A percentile compares a stretch with the other conserved stretches of the same genome.
phyloP scores from a whole-genome alignment of 2,329 filamentous ascomycete species.

The Fusarium vanettenii region DNA sequence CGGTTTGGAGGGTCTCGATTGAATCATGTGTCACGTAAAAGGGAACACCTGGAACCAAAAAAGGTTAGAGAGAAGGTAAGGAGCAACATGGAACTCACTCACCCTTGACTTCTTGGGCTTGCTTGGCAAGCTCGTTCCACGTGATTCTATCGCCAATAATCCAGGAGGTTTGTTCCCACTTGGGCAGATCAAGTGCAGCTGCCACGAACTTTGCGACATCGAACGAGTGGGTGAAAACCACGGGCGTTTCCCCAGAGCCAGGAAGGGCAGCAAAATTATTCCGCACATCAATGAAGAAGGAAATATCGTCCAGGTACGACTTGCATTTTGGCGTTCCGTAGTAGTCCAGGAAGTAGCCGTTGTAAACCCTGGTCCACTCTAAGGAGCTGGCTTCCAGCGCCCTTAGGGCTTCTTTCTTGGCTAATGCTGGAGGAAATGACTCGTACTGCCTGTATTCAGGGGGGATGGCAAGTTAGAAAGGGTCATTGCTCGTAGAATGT shows the following conservation, averaged over 20 bases:
- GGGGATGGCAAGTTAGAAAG: background rate
- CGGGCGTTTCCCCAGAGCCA: background rate
- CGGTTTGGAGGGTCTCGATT: slow-evolving; percentile 48
- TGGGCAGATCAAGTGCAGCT: slow-evolving; percentile 52
- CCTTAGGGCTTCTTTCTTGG: background rate
- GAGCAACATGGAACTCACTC: slow-evolving; percentile 43
- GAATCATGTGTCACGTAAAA: slow-evolving; percentile 45
- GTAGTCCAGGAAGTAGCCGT: slow-evolving; percentile 10
- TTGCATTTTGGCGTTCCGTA: background rate
- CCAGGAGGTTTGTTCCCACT: slow-evolving; percentile 54
- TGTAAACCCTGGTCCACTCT: slow-evolving; percentile 4
- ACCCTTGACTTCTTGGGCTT: slow-evolving; percentile 50
- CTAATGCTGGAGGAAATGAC: background rate
- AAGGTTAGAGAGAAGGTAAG: background rate
- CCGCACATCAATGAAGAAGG: slow-evolving; percentile 50
- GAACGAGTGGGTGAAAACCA: slow-evolving; percentile 46
- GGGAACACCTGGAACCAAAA: background rate
- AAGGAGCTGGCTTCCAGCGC: background rate
- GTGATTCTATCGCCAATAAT: slow-evolving; percentile 55
- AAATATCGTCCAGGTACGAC: background rate
- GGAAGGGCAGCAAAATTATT: slow-evolving; percentile 42
- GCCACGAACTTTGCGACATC: slow-evolving; percentile 61
- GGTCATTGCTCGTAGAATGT: background rate
- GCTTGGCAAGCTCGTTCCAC: slow-evolving; percentile 55
- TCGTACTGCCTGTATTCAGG: background rate